Percentiles rank a stretch among this genome's conserved stretches.
Evolutionary conservation across 2,329 filamentous ascomycete genomes (phyloP).

Genomic region (Cladosporium austrohemisphaericum): DNA sequence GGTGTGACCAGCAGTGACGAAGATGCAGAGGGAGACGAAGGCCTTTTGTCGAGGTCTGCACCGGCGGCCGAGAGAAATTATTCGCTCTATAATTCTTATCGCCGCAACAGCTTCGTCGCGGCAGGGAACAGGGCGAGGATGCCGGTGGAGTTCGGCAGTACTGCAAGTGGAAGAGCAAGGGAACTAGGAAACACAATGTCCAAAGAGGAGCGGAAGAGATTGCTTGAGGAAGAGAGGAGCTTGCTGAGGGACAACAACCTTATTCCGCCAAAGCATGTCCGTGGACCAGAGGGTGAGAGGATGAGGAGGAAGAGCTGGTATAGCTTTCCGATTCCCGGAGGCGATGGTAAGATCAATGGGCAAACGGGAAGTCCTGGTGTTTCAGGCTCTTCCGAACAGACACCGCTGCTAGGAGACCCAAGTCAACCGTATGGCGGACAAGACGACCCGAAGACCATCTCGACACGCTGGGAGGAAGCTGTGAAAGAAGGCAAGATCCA

Average conservation of each 20-base stretch:
- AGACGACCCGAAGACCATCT: slow-evolving; percentile 53
- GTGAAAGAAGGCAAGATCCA: slow-evolving; percentile 75
- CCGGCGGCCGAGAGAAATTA: slow-evolving; percentile 19
- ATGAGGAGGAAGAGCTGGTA: slow-evolving; percentile 14
- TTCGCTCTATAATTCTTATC: slow-evolving; percentile 62
- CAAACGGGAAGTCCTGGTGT: background rate
- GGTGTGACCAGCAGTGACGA: background rate
- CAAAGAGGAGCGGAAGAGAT: slow-evolving; percentile 47
- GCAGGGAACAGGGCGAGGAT: slow-evolving; percentile 57
- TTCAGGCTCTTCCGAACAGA: slow-evolving; percentile 17
- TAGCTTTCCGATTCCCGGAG: slow-evolving; percentile 3
- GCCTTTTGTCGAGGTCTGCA: slow-evolving; percentile 13
- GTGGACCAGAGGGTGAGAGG: background rate
- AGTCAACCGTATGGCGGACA: slow-evolving; percentile 43
- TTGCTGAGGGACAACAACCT: slow-evolving; percentile 56
- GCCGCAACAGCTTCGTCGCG: slow-evolving; percentile 70
- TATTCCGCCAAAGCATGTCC: slow-evolving; percentile 46
- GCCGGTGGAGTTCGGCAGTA: slow-evolving; percentile 49
- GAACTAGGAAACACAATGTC: slow-evolving; percentile 38
- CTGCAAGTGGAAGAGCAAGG: slow-evolving; percentile 48
- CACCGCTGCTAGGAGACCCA: slow-evolving; percentile 22
- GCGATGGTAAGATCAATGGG: background rate
- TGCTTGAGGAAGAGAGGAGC: slow-evolving; percentile 53
- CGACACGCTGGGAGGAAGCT: slow-evolving; percentile 78
- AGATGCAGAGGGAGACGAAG: slow-evolving; percentile 7